Percentiles rank a stretch among this genome's conserved stretches.
phyloP scores from a whole-genome alignment of 805 yeast genomes.

The Schizosaccharomyces lindneri region DNA sequence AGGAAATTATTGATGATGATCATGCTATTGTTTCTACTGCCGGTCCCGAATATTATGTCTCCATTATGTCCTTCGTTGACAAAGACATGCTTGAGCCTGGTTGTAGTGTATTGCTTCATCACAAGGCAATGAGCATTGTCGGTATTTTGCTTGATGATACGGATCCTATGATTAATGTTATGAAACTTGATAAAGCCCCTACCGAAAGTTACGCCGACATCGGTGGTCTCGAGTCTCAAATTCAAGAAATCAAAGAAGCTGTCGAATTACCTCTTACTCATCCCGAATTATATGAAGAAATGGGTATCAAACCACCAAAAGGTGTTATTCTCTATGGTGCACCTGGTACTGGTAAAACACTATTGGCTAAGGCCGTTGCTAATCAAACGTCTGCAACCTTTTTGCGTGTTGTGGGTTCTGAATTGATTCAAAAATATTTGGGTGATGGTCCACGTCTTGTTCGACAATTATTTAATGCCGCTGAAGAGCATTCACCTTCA shows the following conservation, averaged over 20 bases:
- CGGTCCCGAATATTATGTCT: constrained; percentile 92
- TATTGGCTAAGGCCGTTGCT: constrained; percentile 92
- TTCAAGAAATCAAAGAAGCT: constrained; percentile 92
- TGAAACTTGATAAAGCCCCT: constrained; percentile 95
- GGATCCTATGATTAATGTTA: constrained; percentile 90
- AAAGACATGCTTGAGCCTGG: constrained; percentile 92
- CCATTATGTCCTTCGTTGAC: constrained; percentile 87
- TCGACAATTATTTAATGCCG: constrained; percentile 85
- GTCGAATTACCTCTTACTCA: constrained; percentile 89
- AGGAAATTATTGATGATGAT: constrained; percentile 93
- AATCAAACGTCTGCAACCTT: constrained; percentile 93
- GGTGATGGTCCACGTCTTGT: constrained; percentile 95
- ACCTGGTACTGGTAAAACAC: constrained; percentile 93
- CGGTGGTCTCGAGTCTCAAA: constrained; percentile 87
- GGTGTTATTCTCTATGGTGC: constrained; percentile 94
- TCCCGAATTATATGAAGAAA: constrained; percentile 89
- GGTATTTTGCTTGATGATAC: constrained; percentile 96
- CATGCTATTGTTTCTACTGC: constrained; percentile 93
- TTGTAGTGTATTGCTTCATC: constrained; percentile 82
- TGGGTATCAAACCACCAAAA: constrained; percentile 97
- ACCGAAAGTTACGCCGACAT: constrained; percentile 90
- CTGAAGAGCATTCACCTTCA: constrained; percentile 94
- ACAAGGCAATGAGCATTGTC: constrained; percentile 85
- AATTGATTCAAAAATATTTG: constrained; percentile 80
- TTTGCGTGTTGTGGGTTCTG: constrained; percentile 88